Base-by-base conservation (phyloP, 2,329 filamentous ascomycete species). In the Monosporascus cannonballus region DNA sequence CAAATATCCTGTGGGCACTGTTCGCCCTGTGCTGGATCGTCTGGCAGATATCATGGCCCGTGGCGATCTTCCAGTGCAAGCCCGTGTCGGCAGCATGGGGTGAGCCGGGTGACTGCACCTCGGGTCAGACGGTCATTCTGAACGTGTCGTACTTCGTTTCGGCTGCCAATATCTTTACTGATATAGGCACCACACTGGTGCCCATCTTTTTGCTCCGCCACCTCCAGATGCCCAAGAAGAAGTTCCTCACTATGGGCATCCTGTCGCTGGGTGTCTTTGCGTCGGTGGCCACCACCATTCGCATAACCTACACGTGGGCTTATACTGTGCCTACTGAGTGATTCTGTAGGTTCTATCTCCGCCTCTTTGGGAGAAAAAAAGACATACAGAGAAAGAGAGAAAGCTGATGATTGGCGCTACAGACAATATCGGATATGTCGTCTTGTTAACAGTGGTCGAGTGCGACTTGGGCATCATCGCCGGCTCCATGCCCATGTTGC, bases 221-320 rank as follows among this genome's bases (percentile, higher is more conserved):
- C 18, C 15, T 56, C 11, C 54, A 55, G 47, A 52, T 58, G 3
- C 44, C 24, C 18, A 47, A 36, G 15, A 20, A 34, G 25, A 58
- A 58, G 46, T 38, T 55, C 14, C 36, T 48, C 3, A 50, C 47
- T 27, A 55, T 56, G 49, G 48, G 25, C 20, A 49, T 58, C 18
- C 27, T 58, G 24, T 56, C 56, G 8, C 56, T 58, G 20, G 56
- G 56, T 45, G 42, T 58, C n/a, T 47, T 56, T 17, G 56, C 56
- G 38, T 51, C 50, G 15, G 46, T 51, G 27, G 55, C 55, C 25
- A 57, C 55, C 14, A 51, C 47, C 9, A 53, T 57, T 37, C 55
- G 55, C 48, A 46, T 57, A 25, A 41, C 30, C 36, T 56, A 49
- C 22, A 50, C 51, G 6, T 52, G 39, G 51, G 54, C 48, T 24